Evolutionary conservation across 352 stramenopile genomes (phyloP).

Genomic region (Phytopythium helicoides): DNA sequence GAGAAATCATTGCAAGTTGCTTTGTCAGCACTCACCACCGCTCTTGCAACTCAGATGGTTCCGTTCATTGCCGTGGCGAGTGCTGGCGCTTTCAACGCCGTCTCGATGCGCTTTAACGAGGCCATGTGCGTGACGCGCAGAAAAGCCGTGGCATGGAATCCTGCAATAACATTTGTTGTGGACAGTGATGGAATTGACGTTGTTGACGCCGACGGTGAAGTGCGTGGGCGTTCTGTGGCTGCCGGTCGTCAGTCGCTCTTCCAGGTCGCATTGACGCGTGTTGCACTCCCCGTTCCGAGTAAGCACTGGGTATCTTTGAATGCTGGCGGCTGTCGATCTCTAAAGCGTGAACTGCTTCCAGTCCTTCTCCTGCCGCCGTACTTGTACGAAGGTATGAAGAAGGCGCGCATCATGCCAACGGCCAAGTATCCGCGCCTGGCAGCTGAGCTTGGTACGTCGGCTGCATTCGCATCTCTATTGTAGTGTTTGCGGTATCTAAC

Average conservation of each 20-base stretch:
- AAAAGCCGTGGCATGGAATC: no score
- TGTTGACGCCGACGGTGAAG: slow-evolving; percentile 74
- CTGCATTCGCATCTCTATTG: not conserved
- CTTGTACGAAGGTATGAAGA: slow-evolving; percentile 77
- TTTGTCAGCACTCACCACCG: not conserved
- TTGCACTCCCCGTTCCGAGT: slow-evolving; percentile 82
- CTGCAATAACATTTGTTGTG: no score
- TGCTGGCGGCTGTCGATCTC: not conserved
- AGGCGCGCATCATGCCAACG: slow-evolving; percentile 67
- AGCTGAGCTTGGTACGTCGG: slow-evolving; percentile 69
- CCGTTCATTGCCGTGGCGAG: slow-evolving; percentile 82
- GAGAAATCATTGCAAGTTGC: not conserved
- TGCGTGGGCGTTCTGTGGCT: slow-evolving; percentile 72
- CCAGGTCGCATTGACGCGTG: slow-evolving; percentile 75
- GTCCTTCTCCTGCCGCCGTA: slow-evolving; percentile 81
- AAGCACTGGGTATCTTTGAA: slow-evolving; percentile 7
- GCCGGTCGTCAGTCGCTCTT: slow-evolving; percentile 77
- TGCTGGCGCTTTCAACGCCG: slow-evolving; percentile 81
- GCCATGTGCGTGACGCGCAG: slow-evolving; percentile 59
- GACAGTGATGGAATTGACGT: slow-evolving; percentile 83
- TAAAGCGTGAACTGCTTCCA: slow-evolving; percentile 15
- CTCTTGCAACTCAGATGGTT: slow-evolving; percentile 55
- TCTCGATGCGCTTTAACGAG: slow-evolving; percentile 89
- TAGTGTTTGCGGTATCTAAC: not conserved
- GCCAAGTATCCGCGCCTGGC: slow-evolving; percentile 68